These are phyloP conservation scores for Lactarius quietus DNA, from an alignment of 768 basidiomycete species.

Conservation along the genomic window DNA sequence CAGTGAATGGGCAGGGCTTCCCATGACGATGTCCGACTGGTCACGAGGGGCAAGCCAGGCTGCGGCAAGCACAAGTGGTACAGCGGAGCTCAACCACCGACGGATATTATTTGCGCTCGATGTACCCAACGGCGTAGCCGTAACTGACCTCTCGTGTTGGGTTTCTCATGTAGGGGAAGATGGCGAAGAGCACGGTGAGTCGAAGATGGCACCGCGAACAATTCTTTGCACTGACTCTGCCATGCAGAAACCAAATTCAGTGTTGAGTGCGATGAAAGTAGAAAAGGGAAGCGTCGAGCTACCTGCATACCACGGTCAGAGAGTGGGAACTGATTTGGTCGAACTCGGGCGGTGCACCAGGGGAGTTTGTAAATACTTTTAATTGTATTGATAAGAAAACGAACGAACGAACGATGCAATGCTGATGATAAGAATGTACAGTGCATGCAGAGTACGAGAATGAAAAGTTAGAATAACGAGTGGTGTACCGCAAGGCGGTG, in stretches of 20 bases:
- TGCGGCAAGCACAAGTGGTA: neutral
- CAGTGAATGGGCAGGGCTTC: neutral
- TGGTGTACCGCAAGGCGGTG: conserved; percentile 12
- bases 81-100: neutral
- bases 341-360: neutral
- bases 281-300: too few species aligned
- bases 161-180: neutral
- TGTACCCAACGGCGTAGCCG: neutral
- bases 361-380: conserved; percentile 16
- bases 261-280: neutral
- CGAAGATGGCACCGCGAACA: neutral
- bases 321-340: neutral
- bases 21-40: neutral
- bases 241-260: neutral
- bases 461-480: conserved; percentile 1
- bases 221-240: neutral
- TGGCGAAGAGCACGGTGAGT: neutral
- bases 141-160: conserved; percentile 1
- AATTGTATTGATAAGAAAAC: conserved; percentile 16
- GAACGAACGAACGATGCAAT: conserved; percentile 20
- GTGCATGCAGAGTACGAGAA: conserved; percentile 22
- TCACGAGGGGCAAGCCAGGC: neutral
- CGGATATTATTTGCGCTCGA: neutral
- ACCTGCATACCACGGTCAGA: too few species aligned
- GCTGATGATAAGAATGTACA: conserved; percentile 24